A percentile compares a stretch with the other conserved stretches of the same genome.
Conservation (phyloP, 345 rosid species). For the Diplotaxis tenuifolia region DNA sequence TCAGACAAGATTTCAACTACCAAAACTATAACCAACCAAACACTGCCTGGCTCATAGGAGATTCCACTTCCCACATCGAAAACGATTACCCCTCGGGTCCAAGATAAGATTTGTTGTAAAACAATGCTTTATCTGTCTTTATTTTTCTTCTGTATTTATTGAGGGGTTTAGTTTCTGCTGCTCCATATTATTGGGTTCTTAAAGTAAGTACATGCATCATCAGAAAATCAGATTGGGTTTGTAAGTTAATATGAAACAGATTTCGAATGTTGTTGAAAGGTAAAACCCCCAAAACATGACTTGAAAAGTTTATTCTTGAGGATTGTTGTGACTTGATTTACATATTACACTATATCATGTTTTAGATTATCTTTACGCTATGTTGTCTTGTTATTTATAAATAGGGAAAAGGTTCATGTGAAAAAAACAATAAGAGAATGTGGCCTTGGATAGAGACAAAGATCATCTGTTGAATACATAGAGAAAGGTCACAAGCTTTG, state of each 20-base stretch:
- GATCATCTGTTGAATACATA: not conserved
- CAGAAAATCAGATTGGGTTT: slow-evolving; percentile 23
- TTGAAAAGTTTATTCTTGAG: not conserved
- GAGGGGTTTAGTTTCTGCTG: slow-evolving; percentile 26
- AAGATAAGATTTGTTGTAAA: slow-evolving; percentile 24
- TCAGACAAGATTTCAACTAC: slow-evolving; percentile 37
- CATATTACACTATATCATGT: not conserved
- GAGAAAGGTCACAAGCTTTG: not conserved
- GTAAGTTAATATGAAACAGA: slow-evolving; percentile 31
- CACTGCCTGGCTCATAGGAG: slow-evolving; percentile 34
- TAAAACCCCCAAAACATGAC: slow-evolving; percentile 17
- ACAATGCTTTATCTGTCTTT: slow-evolving; percentile 2
- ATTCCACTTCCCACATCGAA: slow-evolving; percentile 40
- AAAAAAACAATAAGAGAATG: not conserved
- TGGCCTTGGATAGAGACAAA: not conserved
- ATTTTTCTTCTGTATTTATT: slow-evolving; percentile 22
- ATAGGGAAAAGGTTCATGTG: not conserved
- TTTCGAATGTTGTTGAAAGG: slow-evolving; percentile 33
- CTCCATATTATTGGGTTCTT: slow-evolving; percentile 30
- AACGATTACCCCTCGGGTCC: slow-evolving; percentile 41
- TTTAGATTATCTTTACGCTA: not conserved
- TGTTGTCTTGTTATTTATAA: not conserved
- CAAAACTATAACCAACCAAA: slow-evolving; percentile 13
- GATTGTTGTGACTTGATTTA: slow-evolving; percentile 7
- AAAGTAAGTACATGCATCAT: slow-evolving; percentile 35